These are phyloP conservation scores for Neocucurbitaria cava DNA, from an alignment of 2,329 filamentous ascomycete species.

Conservation along the genomic window DNA sequence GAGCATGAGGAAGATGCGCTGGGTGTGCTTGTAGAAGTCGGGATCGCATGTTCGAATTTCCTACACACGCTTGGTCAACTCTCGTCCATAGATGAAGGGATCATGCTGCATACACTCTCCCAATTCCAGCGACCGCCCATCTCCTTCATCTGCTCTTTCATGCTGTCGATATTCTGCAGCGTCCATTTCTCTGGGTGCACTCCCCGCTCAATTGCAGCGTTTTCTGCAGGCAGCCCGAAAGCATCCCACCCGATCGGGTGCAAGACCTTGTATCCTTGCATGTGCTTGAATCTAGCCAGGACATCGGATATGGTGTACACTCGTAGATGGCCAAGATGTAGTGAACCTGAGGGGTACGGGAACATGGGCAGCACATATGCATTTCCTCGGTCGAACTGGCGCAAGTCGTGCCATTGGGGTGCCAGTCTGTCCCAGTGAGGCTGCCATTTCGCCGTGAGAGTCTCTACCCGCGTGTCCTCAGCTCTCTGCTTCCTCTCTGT, in stretches of 20 bases:
- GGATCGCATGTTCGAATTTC: conserved; percentile 86
- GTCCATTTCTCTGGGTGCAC: conserved; percentile 83
- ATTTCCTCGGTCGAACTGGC: conserved; percentile 43
- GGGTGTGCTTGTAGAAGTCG: conserved; percentile 87
- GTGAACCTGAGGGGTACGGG: conserved; percentile 84
- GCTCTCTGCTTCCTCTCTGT: conserved; percentile 6
- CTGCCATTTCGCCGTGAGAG: conserved; percentile 59
- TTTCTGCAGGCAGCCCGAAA: conserved; percentile 89
- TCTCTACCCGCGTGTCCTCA: conserved; percentile 12
- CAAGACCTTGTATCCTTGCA: conserved; percentile 77
- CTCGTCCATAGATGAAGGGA: not conserved
- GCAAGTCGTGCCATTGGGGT: conserved; percentile 15
- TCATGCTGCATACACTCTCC: conserved; percentile 66
- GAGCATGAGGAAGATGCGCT: conserved; percentile 81
- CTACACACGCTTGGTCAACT: conserved; percentile 53
- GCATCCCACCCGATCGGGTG: conserved; percentile 97
- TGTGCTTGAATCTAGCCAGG: conserved; percentile 74
- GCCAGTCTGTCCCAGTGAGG: conserved; percentile 51
- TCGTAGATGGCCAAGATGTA: conserved; percentile 86
- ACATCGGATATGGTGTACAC: conserved; percentile 93
- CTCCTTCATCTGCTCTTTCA: conserved; percentile 79
- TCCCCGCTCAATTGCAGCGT: conserved; percentile 84
- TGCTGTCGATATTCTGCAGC: conserved; percentile 76
- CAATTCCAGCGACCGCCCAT: conserved; percentile 89
- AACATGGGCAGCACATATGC: conserved; percentile 89